phyloP scores from a whole-genome alignment of 345 rosid genomes.

The Durio zibethinus region DNA sequence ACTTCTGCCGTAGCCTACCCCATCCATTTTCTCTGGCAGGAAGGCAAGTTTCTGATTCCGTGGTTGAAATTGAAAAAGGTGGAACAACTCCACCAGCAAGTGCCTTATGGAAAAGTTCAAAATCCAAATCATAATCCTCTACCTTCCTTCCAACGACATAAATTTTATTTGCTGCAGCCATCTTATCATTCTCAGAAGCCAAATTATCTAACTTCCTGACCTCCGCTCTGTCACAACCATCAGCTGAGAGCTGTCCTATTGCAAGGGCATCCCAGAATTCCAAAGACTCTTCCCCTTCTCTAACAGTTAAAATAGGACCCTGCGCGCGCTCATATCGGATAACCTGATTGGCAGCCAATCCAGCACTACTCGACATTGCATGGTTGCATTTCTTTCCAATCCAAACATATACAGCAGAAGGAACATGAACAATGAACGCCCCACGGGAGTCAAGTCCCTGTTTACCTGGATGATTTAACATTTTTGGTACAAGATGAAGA shows the following conservation, averaged over 20 bases:
- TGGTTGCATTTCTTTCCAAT: slow-evolving; percentile 44
- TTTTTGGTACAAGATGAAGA: slow-evolving; percentile 71
- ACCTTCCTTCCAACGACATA: slow-evolving; percentile 39
- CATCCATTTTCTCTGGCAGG: slow-evolving; percentile 65
- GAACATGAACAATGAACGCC: slow-evolving; percentile 58
- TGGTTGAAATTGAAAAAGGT: slow-evolving; percentile 41
- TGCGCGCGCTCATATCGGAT: slow-evolving; percentile 54
- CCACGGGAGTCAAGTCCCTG: slow-evolving; percentile 65
- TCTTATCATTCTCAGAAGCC: slow-evolving; percentile 15
- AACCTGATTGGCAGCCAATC: slow-evolving; percentile 64
- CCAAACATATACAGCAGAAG: slow-evolving; percentile 60
- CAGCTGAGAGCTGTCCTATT: slow-evolving; percentile 28
- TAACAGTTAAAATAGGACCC: slow-evolving; percentile 42
- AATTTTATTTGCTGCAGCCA: slow-evolving; percentile 5
- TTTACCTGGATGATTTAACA: slow-evolving; percentile 40
- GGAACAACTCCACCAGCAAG: slow-evolving; percentile 69
- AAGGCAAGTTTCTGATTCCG: slow-evolving; percentile 56
- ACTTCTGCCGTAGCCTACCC: slow-evolving; percentile 59
- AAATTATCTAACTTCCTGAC: slow-evolving; percentile 23
- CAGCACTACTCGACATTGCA: slow-evolving; percentile 49
- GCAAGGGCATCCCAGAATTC: slow-evolving; percentile 66
- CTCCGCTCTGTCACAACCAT: slow-evolving; percentile 25
- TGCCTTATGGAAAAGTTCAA: slow-evolving; percentile 59
- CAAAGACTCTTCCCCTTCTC: slow-evolving; percentile 56
- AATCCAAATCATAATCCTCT: slow-evolving; percentile 57